Evolutionary conservation across 495 filamentous ascomycete species (phyloP).

Genomic region (Aspergillus biplanus): DNA sequence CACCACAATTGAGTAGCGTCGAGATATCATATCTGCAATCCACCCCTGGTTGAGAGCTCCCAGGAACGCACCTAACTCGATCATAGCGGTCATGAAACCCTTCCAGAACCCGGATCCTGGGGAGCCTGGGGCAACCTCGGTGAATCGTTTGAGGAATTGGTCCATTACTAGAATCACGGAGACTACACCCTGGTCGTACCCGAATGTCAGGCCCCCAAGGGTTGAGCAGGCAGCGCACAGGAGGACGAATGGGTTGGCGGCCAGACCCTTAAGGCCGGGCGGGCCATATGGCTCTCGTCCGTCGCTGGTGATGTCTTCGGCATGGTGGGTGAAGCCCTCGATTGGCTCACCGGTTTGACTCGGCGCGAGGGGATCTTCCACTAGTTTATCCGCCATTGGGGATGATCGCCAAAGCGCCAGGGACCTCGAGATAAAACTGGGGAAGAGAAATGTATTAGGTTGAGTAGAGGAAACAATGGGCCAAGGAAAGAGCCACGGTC

Average conservation of each 20-base stretch:
- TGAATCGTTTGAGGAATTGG: conserved; percentile 57
- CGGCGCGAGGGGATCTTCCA: neutral
- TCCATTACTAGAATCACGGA: conserved; percentile 61
- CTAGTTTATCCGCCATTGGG: neutral
- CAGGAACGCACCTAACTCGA: conserved; percentile 59
- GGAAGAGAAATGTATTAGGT: neutral
- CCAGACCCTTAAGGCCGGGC: conserved; percentile 50
- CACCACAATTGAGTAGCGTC: conserved; percentile 60
- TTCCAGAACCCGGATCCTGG: conserved; percentile 60
- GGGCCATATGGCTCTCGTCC: conserved; percentile 49
- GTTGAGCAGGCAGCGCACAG: conserved; percentile 58
- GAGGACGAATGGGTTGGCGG: conserved; percentile 53
- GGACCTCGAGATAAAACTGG: neutral
- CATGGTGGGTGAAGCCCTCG: conserved; percentile 47
- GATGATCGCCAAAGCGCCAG: neutral
- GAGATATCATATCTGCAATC: conserved; percentile 61
- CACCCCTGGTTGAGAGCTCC: conserved; percentile 62
- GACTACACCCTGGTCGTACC: conserved; percentile 62
- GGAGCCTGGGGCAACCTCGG: conserved; percentile 43
- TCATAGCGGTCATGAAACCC: conserved; percentile 63
- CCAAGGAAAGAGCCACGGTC: too few relatives aligned
- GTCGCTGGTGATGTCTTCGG: conserved; percentile 40
- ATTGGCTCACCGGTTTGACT: conserved; percentile 3
- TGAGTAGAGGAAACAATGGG: neutral
- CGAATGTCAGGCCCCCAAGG: conserved; percentile 59